Base-by-base conservation (phyloP, 2,329 filamentous ascomycete species). In the Fusarium buxicola region DNA sequence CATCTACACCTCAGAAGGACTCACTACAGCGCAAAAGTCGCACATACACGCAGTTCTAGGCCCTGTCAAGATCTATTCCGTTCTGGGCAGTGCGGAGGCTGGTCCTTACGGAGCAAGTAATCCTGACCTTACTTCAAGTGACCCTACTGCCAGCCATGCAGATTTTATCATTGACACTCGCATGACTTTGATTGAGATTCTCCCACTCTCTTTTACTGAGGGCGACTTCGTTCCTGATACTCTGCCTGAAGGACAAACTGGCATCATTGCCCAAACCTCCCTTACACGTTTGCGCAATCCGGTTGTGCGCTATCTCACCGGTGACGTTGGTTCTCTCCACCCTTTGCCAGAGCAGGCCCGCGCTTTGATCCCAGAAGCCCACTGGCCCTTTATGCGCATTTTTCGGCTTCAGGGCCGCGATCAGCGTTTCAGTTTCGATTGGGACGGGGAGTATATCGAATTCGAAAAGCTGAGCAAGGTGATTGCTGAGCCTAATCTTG, bases 1-100 rank as follows among this genome's bases (percentile, higher is more conserved):
- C 1, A 72, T 82, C 4, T 82, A 82, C 52, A 81, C 80, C 0
- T 82, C 80, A 0, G 80, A 82, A 28, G 61, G 72, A 0, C 63
- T 82, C 18, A 77, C 73, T 0, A 7, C 40, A 0, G 46, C 70
- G 0, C 78, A 82, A 31, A 69, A 71, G 18, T 54, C 45, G 0
- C 73, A 75, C 11, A 72, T 82, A 2, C 31, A 31, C 4, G 50
- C 64, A 0, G 68, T 76, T 0, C 54, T 82, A 0, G 74, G 70
- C 0, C 55, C 68, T 0, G 61, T 80, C 9, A 69, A 69, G 7
- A 77, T 82, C 16, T 77, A 56, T 49, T 82, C 79, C 0, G 10
- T 81, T 2, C 31, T 80, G 0, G 80, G 77, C 0, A 81, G 79
- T 27, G 73, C 78, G 0, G 80, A 82, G 46, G 75, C 77, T 0